A percentile compares a stretch with the other conserved stretches of the same genome.
phyloP scores from a whole-genome alignment of 2,329 filamentous ascomycete genomes.

The Cercospora berteroae region DNA sequence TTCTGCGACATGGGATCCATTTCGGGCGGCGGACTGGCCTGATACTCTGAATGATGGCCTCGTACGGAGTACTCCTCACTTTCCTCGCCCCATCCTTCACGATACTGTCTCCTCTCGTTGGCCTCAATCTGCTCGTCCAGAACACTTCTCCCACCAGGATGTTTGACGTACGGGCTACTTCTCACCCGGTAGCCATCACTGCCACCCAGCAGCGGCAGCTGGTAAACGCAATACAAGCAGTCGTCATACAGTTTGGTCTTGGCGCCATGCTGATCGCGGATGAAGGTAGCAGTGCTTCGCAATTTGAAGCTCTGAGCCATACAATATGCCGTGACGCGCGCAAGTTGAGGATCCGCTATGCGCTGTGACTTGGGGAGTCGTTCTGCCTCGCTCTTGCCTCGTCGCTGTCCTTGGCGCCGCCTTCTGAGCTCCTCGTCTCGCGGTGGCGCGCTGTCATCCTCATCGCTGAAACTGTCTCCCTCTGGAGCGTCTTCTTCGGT shows the following conservation, averaged over 20 bases:
- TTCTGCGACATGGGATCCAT: conserved; percentile 17
- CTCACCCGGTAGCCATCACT: conserved; percentile 82
- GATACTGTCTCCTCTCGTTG: conserved; percentile 83
- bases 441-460: conserved; percentile 57
- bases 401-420: conserved; percentile 59
- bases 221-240: conserved; percentile 93
- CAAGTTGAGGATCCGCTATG: conserved; percentile 70
- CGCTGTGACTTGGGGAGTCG: conserved; percentile 83
- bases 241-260: conserved; percentile 97
- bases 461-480: conserved; percentile 51
- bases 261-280: conserved; percentile 81
- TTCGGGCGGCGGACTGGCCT: conserved; percentile 20
- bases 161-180: conserved; percentile 88
- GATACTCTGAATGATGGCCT: conserved; percentile 26
- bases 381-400: conserved; percentile 86
- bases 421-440: conserved; percentile 67
- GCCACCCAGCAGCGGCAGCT: conserved; percentile 81
- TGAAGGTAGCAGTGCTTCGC: conserved; percentile 80
- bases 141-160: conserved; percentile 86
- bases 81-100: conserved; percentile 86
- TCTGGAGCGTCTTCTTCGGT: conserved; percentile 52
- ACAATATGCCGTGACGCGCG: conserved; percentile 91
- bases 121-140: conserved; percentile 94
- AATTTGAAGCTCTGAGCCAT: conserved; percentile 92
- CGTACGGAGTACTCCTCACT: conserved; percentile 60